Conservation (phyloP, 1,284 basidiomycete species). For the Boletellus deceptivus region DNA sequence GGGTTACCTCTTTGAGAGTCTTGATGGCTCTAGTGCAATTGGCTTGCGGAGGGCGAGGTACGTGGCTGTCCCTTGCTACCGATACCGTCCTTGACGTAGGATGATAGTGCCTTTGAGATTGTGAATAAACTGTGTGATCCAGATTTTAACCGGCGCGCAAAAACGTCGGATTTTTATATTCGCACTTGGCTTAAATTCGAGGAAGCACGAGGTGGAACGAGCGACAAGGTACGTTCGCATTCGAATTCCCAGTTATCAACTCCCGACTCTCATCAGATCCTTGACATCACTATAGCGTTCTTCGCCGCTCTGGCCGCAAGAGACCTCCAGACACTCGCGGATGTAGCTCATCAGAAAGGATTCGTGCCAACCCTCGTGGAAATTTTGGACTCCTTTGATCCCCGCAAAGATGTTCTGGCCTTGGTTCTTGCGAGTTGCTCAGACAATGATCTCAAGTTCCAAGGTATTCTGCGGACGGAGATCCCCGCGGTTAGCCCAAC, state of each 20-base stretch:
- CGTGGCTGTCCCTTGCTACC: slow-evolving; percentile 1
- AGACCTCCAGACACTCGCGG: slow-evolving; percentile 50
- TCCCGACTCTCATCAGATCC: slow-evolving; percentile 7
- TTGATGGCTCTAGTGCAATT: slow-evolving; percentile 50
- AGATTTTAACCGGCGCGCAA: slow-evolving; percentile 73
- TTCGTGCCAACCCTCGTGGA: slow-evolving; percentile 45
- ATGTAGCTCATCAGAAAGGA: slow-evolving; percentile 45
- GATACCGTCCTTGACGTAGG: slow-evolving; percentile 1
- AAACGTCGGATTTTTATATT: slow-evolving; percentile 65
- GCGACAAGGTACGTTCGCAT: slow-evolving; percentile 50
- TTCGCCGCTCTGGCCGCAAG: slow-evolving; percentile 59
- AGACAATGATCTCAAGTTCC: slow-evolving; percentile 47
- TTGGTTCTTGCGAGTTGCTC: slow-evolving; percentile 13
- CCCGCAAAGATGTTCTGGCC: slow-evolving; percentile 46
- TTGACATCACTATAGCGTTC: slow-evolving; percentile 53
- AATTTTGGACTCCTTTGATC: slow-evolving; percentile 38
- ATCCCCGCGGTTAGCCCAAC: slow-evolving; percentile 21
- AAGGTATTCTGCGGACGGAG: slow-evolving; percentile 39
- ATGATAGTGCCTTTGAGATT: slow-evolving; percentile 65
- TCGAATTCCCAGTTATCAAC: not conserved
- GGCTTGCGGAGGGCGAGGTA: slow-evolving; percentile 67
- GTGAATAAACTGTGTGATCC: slow-evolving; percentile 65
- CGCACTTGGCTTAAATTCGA: slow-evolving; percentile 65
- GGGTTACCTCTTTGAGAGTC: slow-evolving; percentile 77
- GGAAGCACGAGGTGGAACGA: slow-evolving; percentile 54